Evolutionary conservation across 208 protist genomes (phyloP).

Genomic region (Trypanosoma theileri): DNA sequence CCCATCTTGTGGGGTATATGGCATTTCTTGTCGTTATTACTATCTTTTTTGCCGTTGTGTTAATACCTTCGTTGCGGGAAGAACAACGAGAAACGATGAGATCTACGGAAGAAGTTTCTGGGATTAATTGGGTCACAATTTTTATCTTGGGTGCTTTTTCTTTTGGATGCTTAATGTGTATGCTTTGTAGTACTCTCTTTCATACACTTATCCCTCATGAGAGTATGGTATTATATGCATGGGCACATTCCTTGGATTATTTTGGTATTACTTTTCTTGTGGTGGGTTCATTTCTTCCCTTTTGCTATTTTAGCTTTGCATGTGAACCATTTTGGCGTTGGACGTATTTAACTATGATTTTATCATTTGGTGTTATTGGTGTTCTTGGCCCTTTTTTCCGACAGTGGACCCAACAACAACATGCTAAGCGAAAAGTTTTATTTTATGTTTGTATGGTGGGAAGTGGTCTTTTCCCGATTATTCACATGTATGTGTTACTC

Average conservation of each 20-base stretch:
- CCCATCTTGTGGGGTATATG: constrained; percentile 47
- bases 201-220: constrained; percentile 75
- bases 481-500: constrained; percentile 60
- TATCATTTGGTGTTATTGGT: constrained; percentile 65
- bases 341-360: constrained; percentile 74
- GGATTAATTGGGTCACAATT: constrained; percentile 27
- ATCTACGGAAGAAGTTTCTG: background rate
- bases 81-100: background rate
- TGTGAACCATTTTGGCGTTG: constrained; percentile 68
- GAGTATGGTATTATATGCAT: constrained; percentile 49
- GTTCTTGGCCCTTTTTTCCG: constrained; percentile 76
- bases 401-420: constrained; percentile 64
- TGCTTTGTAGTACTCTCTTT: constrained; percentile 72
- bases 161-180: constrained; percentile 69
- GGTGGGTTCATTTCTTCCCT: constrained; percentile 80
- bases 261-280: constrained; percentile 85
- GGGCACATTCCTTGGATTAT: constrained; percentile 77
- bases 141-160: constrained; percentile 75
- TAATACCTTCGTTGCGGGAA: constrained; percentile 24
- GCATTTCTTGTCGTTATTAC: constrained; percentile 33
- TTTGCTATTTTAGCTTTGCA: constrained; percentile 77
- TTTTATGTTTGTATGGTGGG: constrained; percentile 81
- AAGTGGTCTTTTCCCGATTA: constrained; percentile 60
- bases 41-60: constrained; percentile 33
- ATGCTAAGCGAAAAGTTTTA: constrained; percentile 51